Base-by-base conservation (phyloP, 2,329 filamentous ascomycete genomes). In the Didymosphaeria variabile region DNA sequence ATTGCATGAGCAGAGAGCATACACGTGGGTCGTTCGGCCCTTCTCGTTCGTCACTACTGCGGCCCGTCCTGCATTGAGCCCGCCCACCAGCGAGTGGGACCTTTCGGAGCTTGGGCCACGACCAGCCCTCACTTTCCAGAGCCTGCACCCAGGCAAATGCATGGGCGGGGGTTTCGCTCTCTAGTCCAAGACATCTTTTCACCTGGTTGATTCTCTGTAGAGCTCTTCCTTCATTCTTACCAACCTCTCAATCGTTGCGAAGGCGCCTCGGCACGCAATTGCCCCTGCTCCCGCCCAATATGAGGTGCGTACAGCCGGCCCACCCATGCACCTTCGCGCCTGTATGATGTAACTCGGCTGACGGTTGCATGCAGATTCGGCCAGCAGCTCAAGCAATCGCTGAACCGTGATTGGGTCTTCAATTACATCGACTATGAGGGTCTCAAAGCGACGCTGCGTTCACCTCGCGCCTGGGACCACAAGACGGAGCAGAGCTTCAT, bases 361-460 rank as follows among this genome's bases (percentile, higher is more conserved):
- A 76, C 55, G 63, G 57, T 62, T 58, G 31, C 58, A 46, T 58
- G 56, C 67, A 90, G 88, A 86, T 99, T 98, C 85, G 95, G 95
- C 79, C 92, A 97, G 81, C 94, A 99, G 86, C 89, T 99, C 74
- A 93, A 93, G 67, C 94, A 93, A 74, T 97, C 94, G 77, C 87
- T 97, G 76, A 97, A 98, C 81, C 93, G 92, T 84, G 94, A 98
- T 82, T 99, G 96, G 83, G 90, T 94, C 79, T 97, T 94, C 90
- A 93, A 97, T 84, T 99, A 99, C 83, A 97, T 99, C 81, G 91
- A 93, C 81, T 99, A 99, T 82, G 94, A 97, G 78, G 92, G 90
- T 67, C 87, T 99, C 53, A 99, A 99, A 83, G 85, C 87, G 68
- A 89, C 93, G 67, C 88, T 99, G 64, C 95, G 94, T 81, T 88